Percentiles rank a stretch among this genome's conserved stretches.
phyloP scores from a whole-genome alignment of 192 early-diverging fungal genomes.

The Backusella parvicylindrica region DNA sequence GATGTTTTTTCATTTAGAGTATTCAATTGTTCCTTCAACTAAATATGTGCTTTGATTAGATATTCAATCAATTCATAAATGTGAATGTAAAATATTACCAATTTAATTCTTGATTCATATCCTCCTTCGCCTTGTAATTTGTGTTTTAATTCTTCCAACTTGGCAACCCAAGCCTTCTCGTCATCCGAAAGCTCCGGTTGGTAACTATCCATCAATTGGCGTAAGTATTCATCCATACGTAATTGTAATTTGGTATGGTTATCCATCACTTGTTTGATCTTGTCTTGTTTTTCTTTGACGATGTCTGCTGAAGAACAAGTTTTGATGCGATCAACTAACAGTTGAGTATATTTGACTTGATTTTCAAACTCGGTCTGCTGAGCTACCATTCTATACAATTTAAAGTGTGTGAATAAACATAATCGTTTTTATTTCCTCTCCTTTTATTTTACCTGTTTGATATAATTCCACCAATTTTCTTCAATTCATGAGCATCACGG shows the following conservation, averaged over 20 bases:
- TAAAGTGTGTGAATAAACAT: background rate
- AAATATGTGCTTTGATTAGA: background rate
- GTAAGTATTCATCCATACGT: constrained; percentile 58
- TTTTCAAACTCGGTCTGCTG: constrained; percentile 40
- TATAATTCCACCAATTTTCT: constrained; percentile 25
- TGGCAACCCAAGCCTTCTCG: constrained; percentile 51
- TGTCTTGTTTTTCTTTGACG: constrained; percentile 39
- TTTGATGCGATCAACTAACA: constrained; percentile 41
- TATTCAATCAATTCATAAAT: background rate
- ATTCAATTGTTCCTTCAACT: constrained; percentile 3
- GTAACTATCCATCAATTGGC: constrained; percentile 54
- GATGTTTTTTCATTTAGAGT: background rate
- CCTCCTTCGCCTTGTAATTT: constrained; percentile 12
- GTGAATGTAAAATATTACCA: background rate
- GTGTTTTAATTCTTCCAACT: constrained; percentile 25
- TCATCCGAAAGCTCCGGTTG: constrained; percentile 59
- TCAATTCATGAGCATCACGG: constrained; percentile 33
- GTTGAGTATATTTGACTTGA: constrained; percentile 41
- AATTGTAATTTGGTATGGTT: constrained; percentile 39
- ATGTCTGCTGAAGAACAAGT: constrained; percentile 35
- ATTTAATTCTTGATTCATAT: constrained; percentile 6
- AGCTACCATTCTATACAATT: constrained; percentile 27
- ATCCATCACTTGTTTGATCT: constrained; percentile 39
- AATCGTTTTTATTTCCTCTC: background rate
- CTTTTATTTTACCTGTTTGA: constrained; percentile 8